phyloP scores from a whole-genome alignment of 768 basidiomycete species.

The Russula griseocarnosa region DNA sequence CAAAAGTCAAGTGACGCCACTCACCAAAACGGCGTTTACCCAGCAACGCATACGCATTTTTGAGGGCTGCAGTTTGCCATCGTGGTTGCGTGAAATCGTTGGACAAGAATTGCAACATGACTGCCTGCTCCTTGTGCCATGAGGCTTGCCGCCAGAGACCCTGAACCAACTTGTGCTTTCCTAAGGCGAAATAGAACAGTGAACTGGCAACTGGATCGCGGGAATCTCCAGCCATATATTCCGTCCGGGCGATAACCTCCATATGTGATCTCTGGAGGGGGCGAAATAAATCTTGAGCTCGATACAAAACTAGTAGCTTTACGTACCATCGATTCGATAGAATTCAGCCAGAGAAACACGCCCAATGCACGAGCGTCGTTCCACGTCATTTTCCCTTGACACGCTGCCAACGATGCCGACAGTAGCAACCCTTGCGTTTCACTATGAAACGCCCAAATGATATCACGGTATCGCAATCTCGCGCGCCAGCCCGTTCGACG shows the following conservation, averaged over 20 bases:
- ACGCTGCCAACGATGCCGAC: slow-evolving; percentile 62
- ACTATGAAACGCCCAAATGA: slow-evolving; percentile 96
- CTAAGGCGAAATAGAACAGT: slow-evolving; percentile 90
- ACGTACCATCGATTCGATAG: slow-evolving; percentile 71
- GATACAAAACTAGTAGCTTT: slow-evolving; percentile 1
- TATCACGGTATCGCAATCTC: slow-evolving; percentile 87
- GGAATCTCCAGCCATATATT: slow-evolving; percentile 82
- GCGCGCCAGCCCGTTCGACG: slow-evolving; percentile 57
- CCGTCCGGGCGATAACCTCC: slow-evolving; percentile 86
- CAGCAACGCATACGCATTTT: slow-evolving; percentile 92
- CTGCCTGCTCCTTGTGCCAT: slow-evolving; percentile 84
- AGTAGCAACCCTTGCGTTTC: slow-evolving; percentile 87
- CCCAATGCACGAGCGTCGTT: slow-evolving; percentile 82
- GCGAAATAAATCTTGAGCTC: slow-evolving; percentile 2
- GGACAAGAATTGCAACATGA: slow-evolving; percentile 87
- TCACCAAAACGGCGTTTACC: slow-evolving; percentile 88
- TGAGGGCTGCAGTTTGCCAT: slow-evolving; percentile 90
- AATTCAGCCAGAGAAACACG: slow-evolving; percentile 82
- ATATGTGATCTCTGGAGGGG: slow-evolving; percentile 64
- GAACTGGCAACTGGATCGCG: slow-evolving; percentile 89
- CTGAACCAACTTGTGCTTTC: slow-evolving; percentile 87
- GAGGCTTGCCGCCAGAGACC: slow-evolving; percentile 94
- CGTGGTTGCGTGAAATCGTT: slow-evolving; percentile 83
- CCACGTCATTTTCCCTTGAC: slow-evolving; percentile 87
- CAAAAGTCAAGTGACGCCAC: slow-evolving; percentile 31